Percentiles rank a stretch among this genome's conserved stretches.
phyloP scores from a whole-genome alignment of 192 early-diverging fungal genomes.

The Umbelopsis sp. region DNA sequence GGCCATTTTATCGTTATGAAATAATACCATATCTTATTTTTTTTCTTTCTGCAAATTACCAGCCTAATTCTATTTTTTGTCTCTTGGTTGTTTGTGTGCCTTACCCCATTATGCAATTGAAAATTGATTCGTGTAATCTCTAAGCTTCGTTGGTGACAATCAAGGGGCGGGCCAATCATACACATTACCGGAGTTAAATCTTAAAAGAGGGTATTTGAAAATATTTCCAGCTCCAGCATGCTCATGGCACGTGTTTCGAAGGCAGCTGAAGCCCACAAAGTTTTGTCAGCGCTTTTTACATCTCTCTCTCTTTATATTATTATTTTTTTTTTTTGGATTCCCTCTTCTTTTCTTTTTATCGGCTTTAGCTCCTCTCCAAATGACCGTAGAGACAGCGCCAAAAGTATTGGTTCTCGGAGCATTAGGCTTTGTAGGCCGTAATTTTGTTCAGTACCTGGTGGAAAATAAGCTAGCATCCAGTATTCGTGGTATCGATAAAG shows the following conservation, averaged over 20 bases:
- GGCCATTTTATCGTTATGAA: neutral
- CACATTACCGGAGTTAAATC: neutral
- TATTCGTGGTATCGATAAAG: conserved; percentile 82
- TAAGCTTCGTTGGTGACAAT: conserved; percentile 5
- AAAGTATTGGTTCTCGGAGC: conserved; percentile 81
- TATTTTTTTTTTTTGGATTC: neutral
- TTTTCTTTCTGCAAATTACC: too few relatives aligned
- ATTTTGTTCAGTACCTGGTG: conserved; percentile 71
- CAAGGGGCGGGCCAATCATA: conserved; percentile 5
- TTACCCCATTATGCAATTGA: neutral
- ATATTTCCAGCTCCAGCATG: neutral
- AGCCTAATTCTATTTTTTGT: too few relatives aligned
- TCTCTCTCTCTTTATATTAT: neutral
- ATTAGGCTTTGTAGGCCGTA: conserved; percentile 83
- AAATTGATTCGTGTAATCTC: neutral
- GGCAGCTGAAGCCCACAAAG: too few relatives aligned
- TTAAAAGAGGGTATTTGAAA: neutral
- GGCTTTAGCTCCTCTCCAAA: neutral
- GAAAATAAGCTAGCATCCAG: conserved; percentile 61
- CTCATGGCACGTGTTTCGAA: conserved; percentile 6
- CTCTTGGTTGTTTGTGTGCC: neutral
- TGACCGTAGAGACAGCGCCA: conserved; percentile 40
- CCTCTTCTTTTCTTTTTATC: conserved; percentile 1
- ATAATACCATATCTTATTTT: too few relatives aligned
- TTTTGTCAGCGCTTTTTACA: too few relatives aligned